Conservation (phyloP, 140 eudicot genomes). For the Stevia rebaudiana region DNA sequence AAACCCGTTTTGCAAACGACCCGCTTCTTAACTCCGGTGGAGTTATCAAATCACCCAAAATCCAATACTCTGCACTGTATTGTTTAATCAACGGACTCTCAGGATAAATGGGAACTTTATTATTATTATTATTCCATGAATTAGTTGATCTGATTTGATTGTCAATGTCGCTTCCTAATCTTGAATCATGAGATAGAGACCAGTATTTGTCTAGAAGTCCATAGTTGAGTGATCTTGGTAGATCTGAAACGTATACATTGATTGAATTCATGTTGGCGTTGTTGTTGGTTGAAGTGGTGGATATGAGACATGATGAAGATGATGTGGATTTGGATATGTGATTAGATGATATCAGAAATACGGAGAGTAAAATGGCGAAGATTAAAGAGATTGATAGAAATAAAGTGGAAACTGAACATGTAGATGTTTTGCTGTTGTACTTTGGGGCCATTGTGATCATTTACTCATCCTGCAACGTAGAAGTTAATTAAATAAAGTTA, state of each 20-base stretch:
- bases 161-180: conserved; percentile 78
- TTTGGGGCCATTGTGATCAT: conserved; percentile 35
- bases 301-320: conserved; percentile 23
- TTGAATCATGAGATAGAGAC: conserved; percentile 56
- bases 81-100: conserved; percentile 90
- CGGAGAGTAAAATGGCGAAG: conserved; percentile 42
- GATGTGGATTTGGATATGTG: conserved; percentile 28
- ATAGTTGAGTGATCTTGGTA: conserved; percentile 84
- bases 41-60: conserved; percentile 77
- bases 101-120: conserved; percentile 44
- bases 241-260: conserved; percentile 61
- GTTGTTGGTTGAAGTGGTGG: conserved; percentile 24
- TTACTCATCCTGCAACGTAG: conserved; percentile 12
- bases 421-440: conserved; percentile 21
- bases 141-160: conserved; percentile 49
- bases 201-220: conserved; percentile 73
- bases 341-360: conserved; percentile 46
- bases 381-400: conserved; percentile 49
- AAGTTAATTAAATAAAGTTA: too few species aligned
- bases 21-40: conserved; percentile 40
- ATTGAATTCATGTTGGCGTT: conserved; percentile 29
- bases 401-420: conserved; percentile 45
- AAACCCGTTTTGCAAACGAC: conserved; percentile 78
- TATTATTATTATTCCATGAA: conserved; percentile 25
- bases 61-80: conserved; percentile 97